These are phyloP conservation scores for Spizellomyces sp. DNA, from an alignment of 192 early-diverging fungal species.

Conservation along the genomic window DNA sequence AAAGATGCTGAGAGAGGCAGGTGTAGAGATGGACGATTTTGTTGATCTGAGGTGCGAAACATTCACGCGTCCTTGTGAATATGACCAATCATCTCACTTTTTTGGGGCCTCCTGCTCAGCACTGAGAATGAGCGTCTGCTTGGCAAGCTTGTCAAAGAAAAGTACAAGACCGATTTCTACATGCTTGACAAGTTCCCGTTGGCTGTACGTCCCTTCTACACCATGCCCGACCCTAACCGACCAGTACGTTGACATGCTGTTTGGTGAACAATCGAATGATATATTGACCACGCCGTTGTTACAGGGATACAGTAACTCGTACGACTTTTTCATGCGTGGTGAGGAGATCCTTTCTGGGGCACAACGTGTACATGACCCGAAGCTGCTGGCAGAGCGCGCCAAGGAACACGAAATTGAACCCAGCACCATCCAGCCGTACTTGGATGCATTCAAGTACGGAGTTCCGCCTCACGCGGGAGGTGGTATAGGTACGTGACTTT, in stretches of 20 bases:
- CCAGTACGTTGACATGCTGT: conserved; percentile 41
- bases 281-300: conserved; percentile 15
- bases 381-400: conserved; percentile 75
- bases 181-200: conserved; percentile 99
- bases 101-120: conserved; percentile 32
- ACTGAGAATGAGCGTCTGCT: conserved; percentile 85
- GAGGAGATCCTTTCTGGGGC: conserved; percentile 99
- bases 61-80: conserved; percentile 6
- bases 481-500: conserved; percentile 71
- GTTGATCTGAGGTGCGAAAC: conserved; percentile 77
- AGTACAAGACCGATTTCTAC: conserved; percentile 98
- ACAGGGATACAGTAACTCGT: conserved; percentile 95
- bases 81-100: conserved; percentile 4
- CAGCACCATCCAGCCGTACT: conserved; percentile 82
- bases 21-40: conserved; percentile 87
- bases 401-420: conserved; percentile 74
- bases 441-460: conserved; percentile 95
- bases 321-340: conserved; percentile 99
- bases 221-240: conserved; percentile 93
- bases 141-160: conserved; percentile 86
- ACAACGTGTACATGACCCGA: conserved; percentile 95
- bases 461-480: conserved; percentile 98
- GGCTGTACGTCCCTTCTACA: conserved; percentile 95
- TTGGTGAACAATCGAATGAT: background rate
- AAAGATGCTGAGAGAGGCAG: conserved; percentile 78